Conservation (phyloP, 2,329 filamentous ascomycete genomes). For the Hawksworthiomyces lignivorus region DNA sequence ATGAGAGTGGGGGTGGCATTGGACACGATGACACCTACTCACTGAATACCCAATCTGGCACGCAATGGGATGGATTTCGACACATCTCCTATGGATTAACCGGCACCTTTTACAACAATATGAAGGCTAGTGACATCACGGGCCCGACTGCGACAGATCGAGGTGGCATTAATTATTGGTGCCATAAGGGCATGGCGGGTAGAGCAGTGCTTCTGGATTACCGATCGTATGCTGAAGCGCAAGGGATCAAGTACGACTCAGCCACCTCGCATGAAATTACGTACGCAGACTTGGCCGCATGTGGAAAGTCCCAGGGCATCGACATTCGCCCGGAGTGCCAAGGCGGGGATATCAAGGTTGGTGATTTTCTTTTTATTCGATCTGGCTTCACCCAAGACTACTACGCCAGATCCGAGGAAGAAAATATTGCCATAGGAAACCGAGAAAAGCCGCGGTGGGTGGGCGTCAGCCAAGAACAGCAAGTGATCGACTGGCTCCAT, state of each 20-base stretch:
- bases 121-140: neutral
- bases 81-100: conserved; percentile 1
- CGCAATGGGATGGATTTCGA: conserved; percentile 14
- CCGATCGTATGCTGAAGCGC: conserved; percentile 30
- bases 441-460: conserved; percentile 18
- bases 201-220: conserved; percentile 48
- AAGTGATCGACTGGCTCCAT: conserved; percentile 50
- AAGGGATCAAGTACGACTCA: conserved; percentile 25
- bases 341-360: conserved; percentile 32
- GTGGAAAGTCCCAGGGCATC: conserved; percentile 31
- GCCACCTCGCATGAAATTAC: conserved; percentile 37
- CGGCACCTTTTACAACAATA: conserved; percentile 7
- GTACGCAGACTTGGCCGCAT: conserved; percentile 31
- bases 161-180: conserved; percentile 20
- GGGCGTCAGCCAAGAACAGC: conserved; percentile 40
- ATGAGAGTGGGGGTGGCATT: neutral
- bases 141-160: neutral
- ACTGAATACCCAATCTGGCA: conserved; percentile 12
- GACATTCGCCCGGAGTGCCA: conserved; percentile 1
- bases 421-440: conserved; percentile 1
- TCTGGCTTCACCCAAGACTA: conserved; percentile 43
- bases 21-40: conserved; percentile 10
- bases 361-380: conserved; percentile 51
- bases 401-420: conserved; percentile 22
- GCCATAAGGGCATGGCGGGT: conserved; percentile 37